A percentile compares a stretch with the other conserved stretches of the same genome.
phyloP scores from a whole-genome alignment of 2,329 filamentous ascomycete genomes.

The Fusarium caatingaense region DNA sequence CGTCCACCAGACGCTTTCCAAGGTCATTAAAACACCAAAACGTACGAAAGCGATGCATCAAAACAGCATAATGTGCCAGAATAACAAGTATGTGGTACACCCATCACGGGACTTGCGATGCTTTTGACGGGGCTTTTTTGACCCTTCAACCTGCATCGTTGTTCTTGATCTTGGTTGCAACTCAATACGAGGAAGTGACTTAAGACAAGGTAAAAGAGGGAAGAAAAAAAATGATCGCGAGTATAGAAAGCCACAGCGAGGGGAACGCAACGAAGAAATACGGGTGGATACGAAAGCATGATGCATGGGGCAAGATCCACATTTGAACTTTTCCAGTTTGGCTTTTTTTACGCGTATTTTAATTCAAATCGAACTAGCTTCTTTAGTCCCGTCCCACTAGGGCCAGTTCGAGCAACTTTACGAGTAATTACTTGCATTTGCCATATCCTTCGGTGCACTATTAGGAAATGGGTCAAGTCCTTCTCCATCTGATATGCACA shows the following conservation, averaged over 20 bases:
- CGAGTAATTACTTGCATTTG: not conserved
- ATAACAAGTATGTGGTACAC: constrained; percentile 22
- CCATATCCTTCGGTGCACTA: not conserved
- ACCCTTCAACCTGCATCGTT: not conserved
- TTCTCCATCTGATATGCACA: not conserved
- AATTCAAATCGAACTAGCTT: not conserved
- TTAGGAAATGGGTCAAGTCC: not conserved
- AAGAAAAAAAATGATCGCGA: not conserved
- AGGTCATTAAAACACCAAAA: constrained; percentile 11
- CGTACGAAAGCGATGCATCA: constrained; percentile 2
- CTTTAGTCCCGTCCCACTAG: not conserved
- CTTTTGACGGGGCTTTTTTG: constrained; percentile 11
- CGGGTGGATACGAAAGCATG: not conserved
- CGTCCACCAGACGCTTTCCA: constrained; percentile 5
- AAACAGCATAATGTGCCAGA: constrained; percentile 9
- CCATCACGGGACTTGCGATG: constrained; percentile 34
- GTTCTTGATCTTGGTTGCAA: not conserved
- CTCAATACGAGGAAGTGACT: not conserved
- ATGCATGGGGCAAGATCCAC: not conserved
- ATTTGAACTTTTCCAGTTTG: not conserved
- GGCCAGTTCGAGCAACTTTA: not conserved
- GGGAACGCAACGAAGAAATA: not conserved
- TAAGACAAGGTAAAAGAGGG: not conserved
- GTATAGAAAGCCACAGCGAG: not conserved
- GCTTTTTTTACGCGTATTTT: not conserved